A percentile compares a stretch with the other conserved stretches of the same genome.
Conservation (phyloP, 2,329 filamentous ascomycete genomes). For the Periglandula ipomoeae region DNA sequence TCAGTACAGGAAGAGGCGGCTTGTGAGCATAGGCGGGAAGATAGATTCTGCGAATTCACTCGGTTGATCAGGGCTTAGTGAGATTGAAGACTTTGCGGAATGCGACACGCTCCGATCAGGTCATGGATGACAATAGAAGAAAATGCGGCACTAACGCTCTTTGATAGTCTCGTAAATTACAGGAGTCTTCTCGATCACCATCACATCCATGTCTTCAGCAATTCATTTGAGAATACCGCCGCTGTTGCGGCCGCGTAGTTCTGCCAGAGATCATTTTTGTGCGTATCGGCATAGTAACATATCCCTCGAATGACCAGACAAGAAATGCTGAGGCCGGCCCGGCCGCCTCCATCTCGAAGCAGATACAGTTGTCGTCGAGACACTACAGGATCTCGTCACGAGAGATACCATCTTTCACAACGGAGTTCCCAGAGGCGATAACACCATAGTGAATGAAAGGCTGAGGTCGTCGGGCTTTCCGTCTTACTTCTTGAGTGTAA, state of each 20-base stretch:
- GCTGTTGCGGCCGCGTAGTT: background rate
- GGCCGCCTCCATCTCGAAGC: too few relatives aligned
- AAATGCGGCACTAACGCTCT: background rate
- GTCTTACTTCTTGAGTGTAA: background rate
- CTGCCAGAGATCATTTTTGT: background rate
- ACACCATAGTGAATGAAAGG: constrained; percentile 7
- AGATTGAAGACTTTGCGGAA: too few relatives aligned
- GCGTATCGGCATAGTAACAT: too few relatives aligned
- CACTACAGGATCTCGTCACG: constrained; percentile 1
- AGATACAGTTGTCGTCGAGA: background rate
- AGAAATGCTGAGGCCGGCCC: too few relatives aligned
- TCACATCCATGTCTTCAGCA: background rate
- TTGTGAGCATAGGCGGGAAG: background rate
- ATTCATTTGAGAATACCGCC: background rate
- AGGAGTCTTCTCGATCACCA: background rate
- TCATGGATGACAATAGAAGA: too few relatives aligned
- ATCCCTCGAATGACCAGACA: too few relatives aligned
- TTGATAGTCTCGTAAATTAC: background rate
- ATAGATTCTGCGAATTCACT: background rate
- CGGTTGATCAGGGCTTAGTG: too few relatives aligned
- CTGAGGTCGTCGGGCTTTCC: background rate
- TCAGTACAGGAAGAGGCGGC: background rate
- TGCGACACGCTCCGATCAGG: too few relatives aligned
- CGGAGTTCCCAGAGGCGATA: constrained; percentile 9
- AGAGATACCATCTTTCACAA: constrained; percentile 2